Evolutionary conservation across 495 filamentous ascomycete species (phyloP).

Genomic region (Hypoxylon lienhwacheense): DNA sequence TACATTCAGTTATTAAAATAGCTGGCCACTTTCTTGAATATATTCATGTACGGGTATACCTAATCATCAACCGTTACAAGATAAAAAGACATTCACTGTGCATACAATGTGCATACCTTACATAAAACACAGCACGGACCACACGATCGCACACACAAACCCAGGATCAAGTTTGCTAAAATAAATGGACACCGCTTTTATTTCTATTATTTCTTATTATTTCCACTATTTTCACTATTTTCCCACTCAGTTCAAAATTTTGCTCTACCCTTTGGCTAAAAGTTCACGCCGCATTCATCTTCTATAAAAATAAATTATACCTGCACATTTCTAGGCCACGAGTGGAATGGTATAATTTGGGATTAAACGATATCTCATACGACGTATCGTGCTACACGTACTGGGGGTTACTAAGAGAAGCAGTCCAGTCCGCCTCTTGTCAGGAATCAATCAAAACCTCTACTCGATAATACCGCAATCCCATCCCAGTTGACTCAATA

Average conservation of each 20-base stretch:
- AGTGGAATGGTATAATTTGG: conserved; percentile 7
- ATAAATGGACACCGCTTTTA: too few relatives aligned
- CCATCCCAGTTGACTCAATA: background rate
- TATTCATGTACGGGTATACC: too few relatives aligned
- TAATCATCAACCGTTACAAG: too few relatives aligned
- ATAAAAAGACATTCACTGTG: too few relatives aligned
- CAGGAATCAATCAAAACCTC: conserved; percentile 3
- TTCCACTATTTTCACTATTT: conserved; percentile 2
- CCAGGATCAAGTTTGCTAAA: too few relatives aligned
- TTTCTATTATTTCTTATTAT: conserved; percentile 14
- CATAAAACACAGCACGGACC: too few relatives aligned
- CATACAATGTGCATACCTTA: too few relatives aligned
- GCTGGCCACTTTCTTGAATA: too few relatives aligned
- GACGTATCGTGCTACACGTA: conserved; percentile 6
- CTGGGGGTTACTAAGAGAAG: conserved; percentile 5
- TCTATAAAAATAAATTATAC: background rate
- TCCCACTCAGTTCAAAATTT: too few relatives aligned
- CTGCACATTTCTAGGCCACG: background rate
- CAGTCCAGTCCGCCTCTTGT: conserved; percentile 7
- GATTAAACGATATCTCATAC: conserved; percentile 13
- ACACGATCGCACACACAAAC: too few relatives aligned
- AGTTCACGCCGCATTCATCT: background rate
- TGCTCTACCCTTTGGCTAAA: background rate
- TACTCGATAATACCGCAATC: conserved; percentile 3
- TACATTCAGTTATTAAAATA: too few relatives aligned